These are phyloP conservation scores for Patellaria atrata DNA, from an alignment of 495 filamentous ascomycete species.

Conservation along the genomic window DNA sequence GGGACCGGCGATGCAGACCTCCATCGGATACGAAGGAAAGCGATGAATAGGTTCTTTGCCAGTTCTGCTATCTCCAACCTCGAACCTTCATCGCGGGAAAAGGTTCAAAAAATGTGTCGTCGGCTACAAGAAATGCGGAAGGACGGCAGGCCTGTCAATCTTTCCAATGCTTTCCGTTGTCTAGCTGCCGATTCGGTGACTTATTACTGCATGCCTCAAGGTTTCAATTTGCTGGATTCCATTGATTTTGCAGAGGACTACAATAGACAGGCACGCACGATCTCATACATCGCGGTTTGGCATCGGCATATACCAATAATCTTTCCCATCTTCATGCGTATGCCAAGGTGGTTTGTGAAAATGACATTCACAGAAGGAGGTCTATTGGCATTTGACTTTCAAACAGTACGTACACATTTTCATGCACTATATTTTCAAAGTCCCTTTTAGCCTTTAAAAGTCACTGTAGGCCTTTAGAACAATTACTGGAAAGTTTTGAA, in stretches of 20 bases:
- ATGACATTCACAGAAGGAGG: too few relatives aligned
- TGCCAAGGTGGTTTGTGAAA: background rate
- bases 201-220: constrained; percentile 23
- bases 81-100: constrained; percentile 18
- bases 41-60: constrained; percentile 25
- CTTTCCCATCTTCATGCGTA: background rate
- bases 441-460: too few relatives aligned
- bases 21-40: constrained; percentile 26
- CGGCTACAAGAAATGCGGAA: constrained; percentile 9
- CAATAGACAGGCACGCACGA: background rate
- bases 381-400: too few relatives aligned
- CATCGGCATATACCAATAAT: constrained; percentile 4
- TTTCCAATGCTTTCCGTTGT: constrained; percentile 25
- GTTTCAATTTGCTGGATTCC: constrained; percentile 23
- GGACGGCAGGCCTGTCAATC: constrained; percentile 17
- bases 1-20: constrained; percentile 19
- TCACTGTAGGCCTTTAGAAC: too few relatives aligned
- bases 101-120: background rate
- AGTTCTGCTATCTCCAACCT: constrained; percentile 19
- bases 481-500: too few relatives aligned
- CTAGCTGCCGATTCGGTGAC: constrained; percentile 28
- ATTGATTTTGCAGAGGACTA: constrained; percentile 20
- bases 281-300: constrained; percentile 1
- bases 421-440: too few relatives aligned
- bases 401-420: too few relatives aligned